These are phyloP conservation scores for Amanita exitialis DNA, from an alignment of 768 basidiomycete species.

Conservation along the genomic window DNA sequence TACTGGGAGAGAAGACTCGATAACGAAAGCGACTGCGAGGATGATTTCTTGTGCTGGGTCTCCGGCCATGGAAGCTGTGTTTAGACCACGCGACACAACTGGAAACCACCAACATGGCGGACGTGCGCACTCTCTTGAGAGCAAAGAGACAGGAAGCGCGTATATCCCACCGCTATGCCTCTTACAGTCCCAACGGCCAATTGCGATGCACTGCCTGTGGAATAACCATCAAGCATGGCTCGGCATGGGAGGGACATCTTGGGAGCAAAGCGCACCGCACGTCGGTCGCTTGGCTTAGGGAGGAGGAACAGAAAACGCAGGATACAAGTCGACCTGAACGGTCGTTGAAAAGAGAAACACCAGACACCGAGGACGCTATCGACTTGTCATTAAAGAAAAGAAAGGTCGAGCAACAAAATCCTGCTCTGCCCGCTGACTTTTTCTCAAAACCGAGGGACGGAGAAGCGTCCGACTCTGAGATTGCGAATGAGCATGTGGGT, in stretches of 20 bases:
- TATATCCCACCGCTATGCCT: conserved; percentile 63
- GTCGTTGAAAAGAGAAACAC: conserved; percentile 16
- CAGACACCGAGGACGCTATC: conserved; percentile 13
- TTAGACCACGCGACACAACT: not conserved
- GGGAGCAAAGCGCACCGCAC: conserved; percentile 73
- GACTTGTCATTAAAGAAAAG: conserved; percentile 10
- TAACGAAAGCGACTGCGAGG: conserved; percentile 44
- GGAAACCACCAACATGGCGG: conserved; percentile 42
- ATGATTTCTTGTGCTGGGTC: not conserved
- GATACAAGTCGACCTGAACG: conserved; percentile 23
- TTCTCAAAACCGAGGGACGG: conserved; percentile 71
- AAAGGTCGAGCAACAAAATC: conserved; percentile 1
- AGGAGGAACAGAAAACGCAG: conserved; percentile 34
- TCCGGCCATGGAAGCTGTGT: not conserved
- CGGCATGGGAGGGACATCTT: conserved; percentile 83
- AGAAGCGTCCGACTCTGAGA: conserved; percentile 37
- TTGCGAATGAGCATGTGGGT: conserved; percentile 17
- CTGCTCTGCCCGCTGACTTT: conserved; percentile 56
- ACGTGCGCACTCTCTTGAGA: conserved; percentile 71
- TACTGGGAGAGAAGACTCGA: conserved; percentile 50
- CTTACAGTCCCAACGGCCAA: conserved; percentile 57
- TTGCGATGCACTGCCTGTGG: conserved; percentile 62
- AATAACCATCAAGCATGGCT: conserved; percentile 57
- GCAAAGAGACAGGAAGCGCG: conserved; percentile 74
- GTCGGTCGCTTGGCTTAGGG: conserved; percentile 47